Evolutionary conservation across 2,329 filamentous ascomycete genomes (phyloP), one percentile per base, ranked within the genome.

Genomic region (Xylaria sp.): DNA sequence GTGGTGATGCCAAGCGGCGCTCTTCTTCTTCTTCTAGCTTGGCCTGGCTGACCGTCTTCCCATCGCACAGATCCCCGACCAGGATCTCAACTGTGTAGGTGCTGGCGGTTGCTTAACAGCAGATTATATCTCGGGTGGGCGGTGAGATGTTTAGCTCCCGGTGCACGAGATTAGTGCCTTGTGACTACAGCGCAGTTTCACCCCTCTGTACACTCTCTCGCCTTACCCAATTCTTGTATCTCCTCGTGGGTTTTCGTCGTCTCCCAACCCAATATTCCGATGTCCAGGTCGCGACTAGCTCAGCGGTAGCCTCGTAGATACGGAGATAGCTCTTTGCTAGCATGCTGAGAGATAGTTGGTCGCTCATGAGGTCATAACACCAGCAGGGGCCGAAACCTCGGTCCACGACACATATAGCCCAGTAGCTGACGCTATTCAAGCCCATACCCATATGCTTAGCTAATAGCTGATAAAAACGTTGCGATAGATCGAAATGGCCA

Each of bases 11-110:
- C 37, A 75, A 64, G 23, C 69, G 68, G 23, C 78, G 65, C 65
- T 79, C 77, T 40, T 78, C 77, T 32, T 79, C 77, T 40, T 78
- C 77, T 32, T 73, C 75, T 13, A 79, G 66, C 66, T 78, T 79
- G 21, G 75, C 71, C 70, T 77, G 73, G 59, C 75, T 78, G 61
- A 79, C 77, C 18, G 76, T 58, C 60, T 72, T 78, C 48, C 76
- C 75, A 48, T 79, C 63, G 60, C 78, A 79, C 6, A 79, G 58
- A 23, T 77, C 68, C 53, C 69, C 73, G 48, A 79, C 76, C 1
- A 79, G 74, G 18, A 65, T 73, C 66, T 79, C 78, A 2, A 74
- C 77, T 63, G 79, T 54, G 60, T n/a, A n/a, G n/a, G n/a, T 78
- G 74, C 64, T 79, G 77, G 50, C 78, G 79, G 66, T 79, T 79